Percentiles rank a stretch among this genome's conserved stretches.
Conservation (phyloP, 2,329 filamentous ascomycete genomes). For the Colletotrichum lini region DNA sequence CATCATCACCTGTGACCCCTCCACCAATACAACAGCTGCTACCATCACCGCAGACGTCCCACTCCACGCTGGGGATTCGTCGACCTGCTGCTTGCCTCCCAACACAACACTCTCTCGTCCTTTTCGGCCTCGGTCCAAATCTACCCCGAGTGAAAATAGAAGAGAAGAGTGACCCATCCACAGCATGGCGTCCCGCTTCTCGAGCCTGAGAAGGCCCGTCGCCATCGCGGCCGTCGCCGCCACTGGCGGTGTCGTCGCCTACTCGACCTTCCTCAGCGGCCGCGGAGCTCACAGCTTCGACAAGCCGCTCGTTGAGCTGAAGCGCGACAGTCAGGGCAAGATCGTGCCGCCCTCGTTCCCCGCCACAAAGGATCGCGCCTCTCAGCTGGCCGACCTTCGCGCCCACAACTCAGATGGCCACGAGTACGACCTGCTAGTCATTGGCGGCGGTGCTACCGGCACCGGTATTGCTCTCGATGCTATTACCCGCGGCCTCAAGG, state of each 20-base stretch:
- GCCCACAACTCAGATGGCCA: constrained; percentile 58
- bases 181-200: constrained; percentile 54
- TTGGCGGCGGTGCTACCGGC: constrained; percentile 85
- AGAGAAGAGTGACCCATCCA: background rate
- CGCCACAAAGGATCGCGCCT: constrained; percentile 51
- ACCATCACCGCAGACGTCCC: constrained; percentile 2
- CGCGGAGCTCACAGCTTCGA: constrained; percentile 51
- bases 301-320: constrained; percentile 52
- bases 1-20: background rate
- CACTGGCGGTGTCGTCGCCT: constrained; percentile 50
- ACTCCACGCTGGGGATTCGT: background rate
- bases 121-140: constrained; percentile 18
- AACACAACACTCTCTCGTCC: background rate
- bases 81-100: background rate
- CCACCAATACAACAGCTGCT: background rate
- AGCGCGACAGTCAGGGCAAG: constrained; percentile 54
- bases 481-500: constrained; percentile 82
- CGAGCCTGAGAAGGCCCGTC: constrained; percentile 53
- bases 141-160: constrained; percentile 11
- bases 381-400: constrained; percentile 59
- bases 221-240: constrained; percentile 48
- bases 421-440: constrained; percentile 83
- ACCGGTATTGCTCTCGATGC: constrained; percentile 87
- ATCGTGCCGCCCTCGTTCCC: constrained; percentile 57
- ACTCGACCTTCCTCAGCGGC: constrained; percentile 46